Evolutionary conservation across 306 rosid species (phyloP).

Genomic region (Begonia peltatifolia): DNA sequence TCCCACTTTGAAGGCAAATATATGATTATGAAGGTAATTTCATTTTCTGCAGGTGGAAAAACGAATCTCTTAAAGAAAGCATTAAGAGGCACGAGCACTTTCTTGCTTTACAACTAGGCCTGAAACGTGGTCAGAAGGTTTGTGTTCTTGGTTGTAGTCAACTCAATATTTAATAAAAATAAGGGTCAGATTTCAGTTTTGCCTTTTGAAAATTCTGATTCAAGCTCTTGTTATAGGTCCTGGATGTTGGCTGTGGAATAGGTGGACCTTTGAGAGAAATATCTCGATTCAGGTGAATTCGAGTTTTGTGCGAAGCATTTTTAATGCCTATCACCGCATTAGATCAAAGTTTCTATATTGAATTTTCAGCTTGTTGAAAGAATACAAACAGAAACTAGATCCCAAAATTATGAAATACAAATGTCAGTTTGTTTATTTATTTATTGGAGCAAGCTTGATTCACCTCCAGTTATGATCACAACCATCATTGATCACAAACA

Average conservation of each 20-base stretch:
- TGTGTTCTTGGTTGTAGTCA: neutral
- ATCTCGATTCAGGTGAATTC: constrained; percentile 59
- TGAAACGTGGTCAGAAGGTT: constrained; percentile 86
- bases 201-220: neutral
- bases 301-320: too few species aligned
- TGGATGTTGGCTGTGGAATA: constrained; percentile 96
- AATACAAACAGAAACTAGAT: too few species aligned
- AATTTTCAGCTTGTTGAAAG: too few species aligned
- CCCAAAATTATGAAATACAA: too few species aligned
- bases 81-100: constrained; percentile 89
- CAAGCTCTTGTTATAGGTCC: constrained; percentile 29
- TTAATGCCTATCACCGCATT: constrained; percentile 1
- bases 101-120: constrained; percentile 70
- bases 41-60: constrained; percentile 40
- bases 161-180: neutral
- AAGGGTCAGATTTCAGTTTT: neutral
- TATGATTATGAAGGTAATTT: neutral
- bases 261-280: constrained; percentile 91
- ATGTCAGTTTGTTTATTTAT: too few species aligned
- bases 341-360: too few species aligned
- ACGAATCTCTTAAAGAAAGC: constrained; percentile 21
- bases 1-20: constrained; percentile 24
- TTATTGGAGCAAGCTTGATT: too few species aligned
- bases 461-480: neutral
- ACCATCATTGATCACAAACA: too few species aligned